Evolutionary conservation across 805 yeast genomes (phyloP).

Genomic region (Lachancea quebecensis): DNA sequence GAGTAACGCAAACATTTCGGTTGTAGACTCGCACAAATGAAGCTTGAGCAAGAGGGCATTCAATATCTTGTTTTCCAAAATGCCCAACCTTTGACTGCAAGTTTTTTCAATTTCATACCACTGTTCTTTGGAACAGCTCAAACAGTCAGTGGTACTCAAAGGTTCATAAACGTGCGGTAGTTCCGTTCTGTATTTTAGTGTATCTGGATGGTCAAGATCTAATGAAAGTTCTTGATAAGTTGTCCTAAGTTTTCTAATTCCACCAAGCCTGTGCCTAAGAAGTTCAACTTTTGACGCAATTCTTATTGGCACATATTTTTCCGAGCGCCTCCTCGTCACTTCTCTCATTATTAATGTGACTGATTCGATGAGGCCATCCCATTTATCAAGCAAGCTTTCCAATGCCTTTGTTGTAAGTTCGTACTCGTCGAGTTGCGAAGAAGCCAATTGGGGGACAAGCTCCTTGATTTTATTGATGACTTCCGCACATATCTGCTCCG

Average conservation of each 20-base stretch:
- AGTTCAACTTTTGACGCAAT: conserved; percentile 40
- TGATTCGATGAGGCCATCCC: conserved; percentile 60
- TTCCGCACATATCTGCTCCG: conserved; percentile 58
- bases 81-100: conserved; percentile 38
- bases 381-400: conserved; percentile 34
- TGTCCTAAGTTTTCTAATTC: conserved; percentile 40
- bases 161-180: conserved; percentile 38
- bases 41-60: conserved; percentile 35
- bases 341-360: conserved; percentile 67
- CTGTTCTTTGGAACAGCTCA: conserved; percentile 9
- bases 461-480: conserved; percentile 40
- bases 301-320: conserved; percentile 59
- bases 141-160: conserved; percentile 18
- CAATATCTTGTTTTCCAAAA: conserved; percentile 43
- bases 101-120: conserved; percentile 39
- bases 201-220: conserved; percentile 28
- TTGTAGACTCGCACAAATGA: conserved; percentile 33
- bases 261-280: conserved; percentile 39
- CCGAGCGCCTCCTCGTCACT: conserved; percentile 62
- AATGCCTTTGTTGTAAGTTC: conserved; percentile 28
- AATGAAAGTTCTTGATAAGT: conserved; percentile 45
- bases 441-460: conserved; percentile 41
- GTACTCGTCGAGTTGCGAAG: conserved; percentile 38
- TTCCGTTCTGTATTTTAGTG: conserved; percentile 24
- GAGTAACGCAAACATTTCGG: conserved; percentile 47